Conservation (phyloP, 2,329 filamentous ascomycete genomes). For the Blumeriella jaapii region DNA sequence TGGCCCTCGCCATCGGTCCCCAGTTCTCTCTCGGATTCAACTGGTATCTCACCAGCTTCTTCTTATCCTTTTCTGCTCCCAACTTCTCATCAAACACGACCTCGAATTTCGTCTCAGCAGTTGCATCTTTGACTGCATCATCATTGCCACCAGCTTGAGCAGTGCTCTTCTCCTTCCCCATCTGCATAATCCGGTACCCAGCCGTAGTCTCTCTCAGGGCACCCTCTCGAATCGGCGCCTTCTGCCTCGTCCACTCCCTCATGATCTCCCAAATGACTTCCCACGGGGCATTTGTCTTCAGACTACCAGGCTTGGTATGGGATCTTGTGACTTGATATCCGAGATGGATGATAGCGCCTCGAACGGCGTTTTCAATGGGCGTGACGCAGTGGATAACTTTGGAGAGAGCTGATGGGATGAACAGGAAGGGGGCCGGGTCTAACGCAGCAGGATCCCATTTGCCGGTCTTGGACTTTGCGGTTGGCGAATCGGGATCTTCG, state of each 20-base stretch:
- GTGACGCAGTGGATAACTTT: slow-evolving; percentile 70
- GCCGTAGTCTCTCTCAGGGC: slow-evolving; percentile 59
- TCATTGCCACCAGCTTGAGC: slow-evolving; percentile 28
- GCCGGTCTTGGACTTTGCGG: slow-evolving; percentile 31
- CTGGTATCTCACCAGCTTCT: slow-evolving; percentile 76
- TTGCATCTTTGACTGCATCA: slow-evolving; percentile 19
- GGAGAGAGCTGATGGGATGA: slow-evolving; percentile 63
- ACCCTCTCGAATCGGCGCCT: slow-evolving; percentile 62
- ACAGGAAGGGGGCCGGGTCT: slow-evolving; percentile 77
- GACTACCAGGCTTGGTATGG: slow-evolving; percentile 78
- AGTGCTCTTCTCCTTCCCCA: slow-evolving; percentile 17
- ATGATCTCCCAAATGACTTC: slow-evolving; percentile 83
- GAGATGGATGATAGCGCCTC: slow-evolving; percentile 68
- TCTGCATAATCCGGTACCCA: slow-evolving; percentile 56
- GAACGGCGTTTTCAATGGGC: slow-evolving; percentile 66
- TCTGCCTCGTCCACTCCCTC: slow-evolving; percentile 80
- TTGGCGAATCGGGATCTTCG: slow-evolving; percentile 17
- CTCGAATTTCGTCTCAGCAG: slow-evolving; percentile 15
- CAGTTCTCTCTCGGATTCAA: slow-evolving; percentile 84
- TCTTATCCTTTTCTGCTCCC: slow-evolving; percentile 55
- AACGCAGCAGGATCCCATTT: slow-evolving; percentile 46
- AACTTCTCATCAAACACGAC: slow-evolving; percentile 72
- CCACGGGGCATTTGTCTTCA: slow-evolving; percentile 94
- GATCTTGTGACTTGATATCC: slow-evolving; percentile 78
- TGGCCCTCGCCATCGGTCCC: slow-evolving; percentile 51